A percentile compares a stretch with the other conserved stretches of the same genome.
Evolutionary conservation across 192 early-diverging fungal genomes (phyloP).

Genomic region (Cetraspora pellucida): DNA sequence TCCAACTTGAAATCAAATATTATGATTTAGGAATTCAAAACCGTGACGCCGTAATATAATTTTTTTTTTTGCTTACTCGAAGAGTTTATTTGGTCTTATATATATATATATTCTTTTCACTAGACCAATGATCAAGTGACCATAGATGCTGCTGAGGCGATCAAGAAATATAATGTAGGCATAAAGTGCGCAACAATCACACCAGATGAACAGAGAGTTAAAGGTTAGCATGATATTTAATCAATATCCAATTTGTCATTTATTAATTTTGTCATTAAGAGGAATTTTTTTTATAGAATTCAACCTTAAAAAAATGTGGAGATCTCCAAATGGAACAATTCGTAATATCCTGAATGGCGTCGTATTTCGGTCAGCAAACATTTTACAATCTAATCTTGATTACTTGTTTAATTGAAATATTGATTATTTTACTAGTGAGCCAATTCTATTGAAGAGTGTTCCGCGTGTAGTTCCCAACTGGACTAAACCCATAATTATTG

Average conservation of each 20-base stretch:
- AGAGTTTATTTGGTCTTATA: conserved; percentile 20
- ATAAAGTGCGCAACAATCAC: conserved; percentile 99
- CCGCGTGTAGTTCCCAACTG: conserved; percentile 92
- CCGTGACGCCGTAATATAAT: conserved; percentile 69
- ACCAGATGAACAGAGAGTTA: conserved; percentile 92
- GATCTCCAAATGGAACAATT: conserved; percentile 95
- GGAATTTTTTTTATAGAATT: conserved; percentile 59
- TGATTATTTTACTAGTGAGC: conserved; percentile 62
- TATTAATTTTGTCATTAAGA: not conserved
- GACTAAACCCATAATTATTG: conserved; percentile 95
- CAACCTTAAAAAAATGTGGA: conserved; percentile 95
- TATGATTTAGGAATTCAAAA: conserved; percentile 94
- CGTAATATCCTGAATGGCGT: conserved; percentile 96
- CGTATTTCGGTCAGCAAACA: conserved; percentile 66
- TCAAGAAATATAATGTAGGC: conserved; percentile 95
- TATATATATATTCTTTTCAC: conserved; percentile 15
- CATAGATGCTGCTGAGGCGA: conserved; percentile 91
- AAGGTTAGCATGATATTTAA: conserved; percentile 36
- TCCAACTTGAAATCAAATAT: conserved; percentile 95
- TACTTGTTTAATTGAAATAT: not conserved
- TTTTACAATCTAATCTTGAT: too few species aligned
- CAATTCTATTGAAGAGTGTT: conserved; percentile 91
- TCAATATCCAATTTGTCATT: not conserved
- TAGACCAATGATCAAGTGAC: conserved; percentile 77
- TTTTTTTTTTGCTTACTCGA: not conserved